phyloP scores from a whole-genome alignment of 495 filamentous ascomycete genomes.

The Zalerion maritima region DNA sequence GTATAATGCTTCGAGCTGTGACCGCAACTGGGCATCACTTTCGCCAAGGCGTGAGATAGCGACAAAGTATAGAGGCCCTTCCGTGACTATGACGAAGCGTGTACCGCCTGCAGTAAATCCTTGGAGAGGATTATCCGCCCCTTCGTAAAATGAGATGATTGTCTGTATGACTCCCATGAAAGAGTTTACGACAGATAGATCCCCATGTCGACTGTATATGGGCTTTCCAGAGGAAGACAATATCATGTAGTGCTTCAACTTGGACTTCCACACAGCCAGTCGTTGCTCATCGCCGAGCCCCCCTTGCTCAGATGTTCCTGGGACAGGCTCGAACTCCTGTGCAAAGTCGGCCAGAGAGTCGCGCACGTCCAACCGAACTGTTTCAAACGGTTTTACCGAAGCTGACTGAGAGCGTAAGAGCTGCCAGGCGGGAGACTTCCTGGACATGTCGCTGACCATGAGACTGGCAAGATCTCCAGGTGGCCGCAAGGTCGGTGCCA shows the following conservation, averaged over 20 bases:
- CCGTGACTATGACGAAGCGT: conserved; percentile 69
- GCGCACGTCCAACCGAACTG: conserved; percentile 28
- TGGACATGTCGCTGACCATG: conserved; percentile 50
- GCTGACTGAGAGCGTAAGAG: conserved; percentile 42
- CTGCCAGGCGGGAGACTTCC: conserved; percentile 45
- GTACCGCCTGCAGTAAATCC: conserved; percentile 73
- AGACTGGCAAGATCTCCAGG: conserved; percentile 72
- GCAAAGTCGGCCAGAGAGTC: conserved; percentile 48
- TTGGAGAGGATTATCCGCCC: conserved; percentile 54
- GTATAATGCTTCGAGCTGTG: conserved; percentile 86
- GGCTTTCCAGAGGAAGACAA: conserved; percentile 96
- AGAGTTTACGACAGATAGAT: conserved; percentile 71
- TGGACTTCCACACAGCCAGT: conserved; percentile 62
- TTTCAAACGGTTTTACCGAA: conserved; percentile 42
- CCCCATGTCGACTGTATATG: conserved; percentile 88
- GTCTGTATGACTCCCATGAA: conserved; percentile 96
- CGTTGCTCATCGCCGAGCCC: conserved; percentile 47
- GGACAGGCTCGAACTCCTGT: conserved; percentile 65
- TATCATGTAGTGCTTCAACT: conserved; percentile 93
- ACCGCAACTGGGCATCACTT: conserved; percentile 69
- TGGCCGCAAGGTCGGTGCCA: conserved; percentile 55
- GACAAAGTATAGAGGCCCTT: conserved; percentile 81
- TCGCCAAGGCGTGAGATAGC: conserved; percentile 87
- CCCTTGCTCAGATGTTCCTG: conserved; percentile 43
- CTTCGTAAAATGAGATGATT: conserved; percentile 92